Evolutionary conservation across 2,329 filamentous ascomycete genomes (phyloP).

Genomic region (Penicillium capsulatum): DNA sequence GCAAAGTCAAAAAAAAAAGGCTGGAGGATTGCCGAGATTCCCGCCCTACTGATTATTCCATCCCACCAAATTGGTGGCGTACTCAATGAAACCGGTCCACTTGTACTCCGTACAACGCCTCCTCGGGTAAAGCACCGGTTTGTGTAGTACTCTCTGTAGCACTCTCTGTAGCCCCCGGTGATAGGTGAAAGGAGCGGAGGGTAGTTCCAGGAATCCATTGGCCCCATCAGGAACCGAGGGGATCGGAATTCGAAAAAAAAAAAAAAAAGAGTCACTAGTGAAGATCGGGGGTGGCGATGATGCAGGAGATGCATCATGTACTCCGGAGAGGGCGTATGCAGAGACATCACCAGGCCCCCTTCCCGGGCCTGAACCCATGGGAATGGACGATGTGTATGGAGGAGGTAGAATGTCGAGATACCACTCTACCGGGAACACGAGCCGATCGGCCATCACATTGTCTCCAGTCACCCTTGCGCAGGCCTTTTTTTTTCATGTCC

Average conservation of each 20-base stretch:
- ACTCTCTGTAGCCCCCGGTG: slow-evolving; percentile 11
- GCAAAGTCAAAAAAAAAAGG: neutral
- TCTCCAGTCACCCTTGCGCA: slow-evolving; percentile 24
- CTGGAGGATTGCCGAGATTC: slow-evolving; percentile 21
- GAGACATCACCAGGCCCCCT: slow-evolving; percentile 3
- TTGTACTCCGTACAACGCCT: slow-evolving; percentile 4
- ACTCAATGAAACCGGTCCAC: slow-evolving; percentile 18
- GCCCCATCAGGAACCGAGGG: slow-evolving; percentile 9
- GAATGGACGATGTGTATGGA: too few relatives aligned
- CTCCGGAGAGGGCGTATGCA: slow-evolving; percentile 21
- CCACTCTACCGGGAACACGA: neutral
- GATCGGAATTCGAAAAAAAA: too few relatives aligned
- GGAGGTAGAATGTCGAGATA: too few relatives aligned
- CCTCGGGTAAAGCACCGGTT: slow-evolving; percentile 10
- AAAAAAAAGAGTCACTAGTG: slow-evolving; percentile 12
- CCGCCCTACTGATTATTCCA: slow-evolving; percentile 10
- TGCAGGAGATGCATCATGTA: slow-evolving; percentile 27
- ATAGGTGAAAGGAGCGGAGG: slow-evolving; percentile 17
- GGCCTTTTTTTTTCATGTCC: neutral
- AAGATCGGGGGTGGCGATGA: slow-evolving; percentile 21
- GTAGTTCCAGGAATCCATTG: slow-evolving; percentile 12
- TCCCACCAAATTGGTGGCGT: slow-evolving; percentile 16
- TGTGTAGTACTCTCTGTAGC: neutral
- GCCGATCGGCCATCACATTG: slow-evolving; percentile 22
- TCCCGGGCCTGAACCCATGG: too few relatives aligned